Percentiles rank a stretch among this genome's conserved stretches.
Conservation (phyloP, 768 basidiomycete species). For the Antrodiella citrinella region DNA sequence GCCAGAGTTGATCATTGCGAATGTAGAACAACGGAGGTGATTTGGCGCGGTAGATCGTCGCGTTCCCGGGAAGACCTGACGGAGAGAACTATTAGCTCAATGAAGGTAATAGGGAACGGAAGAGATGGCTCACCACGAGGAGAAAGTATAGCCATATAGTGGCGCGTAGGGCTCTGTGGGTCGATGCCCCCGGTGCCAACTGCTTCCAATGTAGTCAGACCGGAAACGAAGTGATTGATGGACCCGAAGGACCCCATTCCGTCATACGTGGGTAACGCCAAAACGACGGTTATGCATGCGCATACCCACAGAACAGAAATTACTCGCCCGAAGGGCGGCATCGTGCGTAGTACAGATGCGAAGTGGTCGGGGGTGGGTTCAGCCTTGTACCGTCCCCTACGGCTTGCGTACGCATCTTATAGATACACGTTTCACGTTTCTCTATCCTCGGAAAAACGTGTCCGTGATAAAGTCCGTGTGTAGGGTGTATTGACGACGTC, state of each 20-base stretch:
- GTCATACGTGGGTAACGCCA: slow-evolving; percentile 17
- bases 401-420: not conserved
- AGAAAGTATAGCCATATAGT: slow-evolving; percentile 15
- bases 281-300: slow-evolving; percentile 7
- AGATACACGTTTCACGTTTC: not conserved
- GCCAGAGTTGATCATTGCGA: slow-evolving; percentile 41
- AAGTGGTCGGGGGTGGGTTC: not conserved
- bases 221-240: slow-evolving; percentile 17
- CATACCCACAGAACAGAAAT: slow-evolving; percentile 3
- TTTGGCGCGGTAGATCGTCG: slow-evolving; percentile 31
- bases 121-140: slow-evolving; percentile 11
- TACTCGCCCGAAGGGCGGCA: slow-evolving; percentile 7
- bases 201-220: slow-evolving; percentile 17
- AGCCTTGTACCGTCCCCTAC: not conserved
- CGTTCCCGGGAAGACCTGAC: slow-evolving; percentile 39
- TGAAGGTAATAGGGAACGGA: not conserved
- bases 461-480: not conserved
- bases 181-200: slow-evolving; percentile 11
- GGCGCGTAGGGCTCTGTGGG: slow-evolving; percentile 3
- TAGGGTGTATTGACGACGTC: not conserved
- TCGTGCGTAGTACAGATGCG: slow-evolving; percentile 7
- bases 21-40: slow-evolving; percentile 47
- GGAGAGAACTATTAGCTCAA: not conserved
- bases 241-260: slow-evolving; percentile 15
- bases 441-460: not conserved